Percentiles rank a stretch among this genome's conserved stretches.
These are phyloP conservation scores for Iris pallida DNA, from an alignment of 116 monocot species.

Conservation along the genomic window DNA sequence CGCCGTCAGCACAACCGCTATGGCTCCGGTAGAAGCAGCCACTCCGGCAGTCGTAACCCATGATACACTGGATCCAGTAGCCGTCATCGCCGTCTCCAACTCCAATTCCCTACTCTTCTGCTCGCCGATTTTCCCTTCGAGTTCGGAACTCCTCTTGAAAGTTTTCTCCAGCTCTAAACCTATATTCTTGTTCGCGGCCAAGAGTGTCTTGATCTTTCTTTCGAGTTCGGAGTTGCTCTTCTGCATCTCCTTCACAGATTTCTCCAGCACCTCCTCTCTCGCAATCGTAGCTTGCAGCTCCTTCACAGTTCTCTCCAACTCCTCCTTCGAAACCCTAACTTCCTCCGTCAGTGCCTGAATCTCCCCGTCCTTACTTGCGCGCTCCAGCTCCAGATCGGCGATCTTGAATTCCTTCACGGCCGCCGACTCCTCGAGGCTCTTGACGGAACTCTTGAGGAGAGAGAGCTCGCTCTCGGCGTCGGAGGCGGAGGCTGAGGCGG, in stretches of 20 bases:
- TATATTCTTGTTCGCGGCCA: not conserved
- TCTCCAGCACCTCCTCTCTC: not conserved
- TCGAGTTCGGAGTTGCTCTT: not conserved
- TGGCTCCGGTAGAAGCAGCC: not conserved
- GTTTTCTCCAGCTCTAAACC: not conserved
- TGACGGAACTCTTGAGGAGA: not conserved
- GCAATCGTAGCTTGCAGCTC: not conserved
- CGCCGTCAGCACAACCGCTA: not conserved
- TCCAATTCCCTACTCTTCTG: not conserved
- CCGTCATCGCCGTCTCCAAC: not conserved
- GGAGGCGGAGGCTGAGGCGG: not conserved
- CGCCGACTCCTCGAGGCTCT: not conserved
- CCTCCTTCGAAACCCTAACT: not conserved
- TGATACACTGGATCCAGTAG: not conserved
- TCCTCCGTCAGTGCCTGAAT: not conserved
- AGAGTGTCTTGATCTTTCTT: not conserved
- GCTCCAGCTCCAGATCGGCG: not conserved
- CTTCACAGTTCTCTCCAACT: not conserved
- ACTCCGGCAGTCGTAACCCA: not conserved
- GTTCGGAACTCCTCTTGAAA: not conserved
- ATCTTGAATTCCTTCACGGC: not conserved
- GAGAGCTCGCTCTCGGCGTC: not conserved
- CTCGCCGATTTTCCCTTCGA: too few species aligned
- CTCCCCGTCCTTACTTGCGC: not conserved
- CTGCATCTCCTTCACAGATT: not conserved